phyloP scores from a whole-genome alignment of 108 stramenopile species.

The Schizochytrium sp. region DNA sequence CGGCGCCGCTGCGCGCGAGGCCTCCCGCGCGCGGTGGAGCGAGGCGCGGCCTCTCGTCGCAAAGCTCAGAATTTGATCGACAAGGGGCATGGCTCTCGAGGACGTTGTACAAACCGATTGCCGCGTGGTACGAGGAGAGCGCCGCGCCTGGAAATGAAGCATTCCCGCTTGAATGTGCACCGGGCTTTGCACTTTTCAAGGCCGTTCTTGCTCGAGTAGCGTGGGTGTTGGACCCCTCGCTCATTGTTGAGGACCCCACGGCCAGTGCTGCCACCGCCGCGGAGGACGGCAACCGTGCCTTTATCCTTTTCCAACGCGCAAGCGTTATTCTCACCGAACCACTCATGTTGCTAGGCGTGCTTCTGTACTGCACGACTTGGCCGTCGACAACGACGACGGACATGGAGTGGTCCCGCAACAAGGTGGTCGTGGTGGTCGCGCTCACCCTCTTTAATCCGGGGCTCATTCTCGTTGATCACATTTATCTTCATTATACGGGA shows the following conservation, averaged over 20 bases:
- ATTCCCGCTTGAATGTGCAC: not conserved
- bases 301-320: not conserved
- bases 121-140: not conserved
- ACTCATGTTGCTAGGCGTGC: not conserved
- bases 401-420: conserved; percentile 18
- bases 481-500: not conserved
- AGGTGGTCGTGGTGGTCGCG: conserved; percentile 7
- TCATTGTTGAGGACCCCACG: not conserved
- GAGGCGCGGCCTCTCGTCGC: not conserved
- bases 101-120: not conserved
- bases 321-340: not conserved
- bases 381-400: conserved; percentile 11
- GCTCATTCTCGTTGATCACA: not conserved
- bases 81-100: not conserved
- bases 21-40: no score
- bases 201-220: not conserved
- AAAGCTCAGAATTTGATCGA: not conserved
- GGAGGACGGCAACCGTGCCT: not conserved
- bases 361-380: conserved; percentile 10
- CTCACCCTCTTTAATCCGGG: not conserved
- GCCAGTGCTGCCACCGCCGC: not conserved
- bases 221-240: not conserved
- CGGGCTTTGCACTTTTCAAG: not conserved
- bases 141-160: not conserved
- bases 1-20: no score